Base-by-base conservation (phyloP, 208 protist species). In the Acanthamoeba healyi region DNA sequence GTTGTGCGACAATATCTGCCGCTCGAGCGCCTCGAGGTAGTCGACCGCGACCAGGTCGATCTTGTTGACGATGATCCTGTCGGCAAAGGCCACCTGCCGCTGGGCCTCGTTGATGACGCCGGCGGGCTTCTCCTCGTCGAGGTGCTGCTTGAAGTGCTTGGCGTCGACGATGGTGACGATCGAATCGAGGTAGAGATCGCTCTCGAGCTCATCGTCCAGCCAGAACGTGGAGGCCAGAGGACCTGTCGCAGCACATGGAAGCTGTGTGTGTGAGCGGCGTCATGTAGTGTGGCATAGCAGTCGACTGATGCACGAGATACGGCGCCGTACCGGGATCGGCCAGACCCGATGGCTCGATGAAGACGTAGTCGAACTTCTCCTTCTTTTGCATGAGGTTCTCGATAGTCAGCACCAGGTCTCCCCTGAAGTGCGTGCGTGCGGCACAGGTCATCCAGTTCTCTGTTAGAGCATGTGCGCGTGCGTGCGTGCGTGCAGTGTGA, bases 51-150 rank as follows among this genome's bases (percentile, higher is more conserved):
- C 65, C 56, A 96, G 63, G 77, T 96, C 95, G n/a, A 84, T 81
- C 36, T 96, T 96, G 72, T 96, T 96, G 17, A 96, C 36, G 22
- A 96, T 38, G 51, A 96, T 94, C 19, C 93, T 38, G 88, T 96
- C 95, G 0, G 90, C 95, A 93, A 94, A 95, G n/a, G 95, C 95
- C 49, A 96, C 94, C 63, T 94, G 49, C 26, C 29, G 58, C 34
- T 79, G 81, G 19, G 56, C 46, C 44, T 74, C 79, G 38, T 19
- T 89, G 36, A 82, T 84, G 12, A 29, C 51, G n/a, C 67, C 89
- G 0, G 17, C 34, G 7, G 34, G 67, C 22, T 92, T 70, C 34
- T 92, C 67, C 15, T 96, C 81, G 32, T 95, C 89, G 26, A 96
- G 63, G 26, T 96, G 89, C 42, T 92, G 93, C 70, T 88, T 32